Percentiles rank a stretch among this genome's conserved stretches.
Evolutionary conservation across 169 alveolate species (phyloP).

Genomic region (Plasmodium vivax): DNA sequence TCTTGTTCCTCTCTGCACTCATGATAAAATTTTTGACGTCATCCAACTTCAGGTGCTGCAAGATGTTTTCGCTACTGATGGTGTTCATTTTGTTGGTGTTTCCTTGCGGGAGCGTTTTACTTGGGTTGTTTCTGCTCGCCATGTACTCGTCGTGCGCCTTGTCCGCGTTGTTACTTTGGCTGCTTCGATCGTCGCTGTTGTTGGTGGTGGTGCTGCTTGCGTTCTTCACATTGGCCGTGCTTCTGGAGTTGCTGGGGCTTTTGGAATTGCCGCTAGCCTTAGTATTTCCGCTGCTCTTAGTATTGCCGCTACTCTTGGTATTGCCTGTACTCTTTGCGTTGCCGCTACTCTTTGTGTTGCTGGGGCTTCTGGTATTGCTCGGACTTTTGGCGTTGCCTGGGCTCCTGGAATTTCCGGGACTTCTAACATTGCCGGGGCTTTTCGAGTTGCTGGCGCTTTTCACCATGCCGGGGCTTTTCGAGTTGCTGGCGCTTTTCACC

Average conservation of each 20-base stretch:
- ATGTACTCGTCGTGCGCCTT: not conserved
- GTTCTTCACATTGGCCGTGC: not conserved
- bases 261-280: not conserved
- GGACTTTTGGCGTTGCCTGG: not conserved
- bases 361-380: not conserved
- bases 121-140: not conserved
- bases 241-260: not conserved
- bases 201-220: not conserved
- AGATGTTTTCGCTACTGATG: not conserved
- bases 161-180: not conserved
- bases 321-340: not conserved
- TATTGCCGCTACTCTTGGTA: too few relatives aligned
- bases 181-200: not conserved
- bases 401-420: not conserved
- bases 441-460: not conserved
- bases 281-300: too few relatives aligned
- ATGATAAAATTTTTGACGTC: conserved; percentile 53
- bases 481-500: too few relatives aligned
- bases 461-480: too few relatives aligned
- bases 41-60: conserved; percentile 48
- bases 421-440: not conserved
- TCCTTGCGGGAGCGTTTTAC: not conserved
- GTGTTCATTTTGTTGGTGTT: not conserved
- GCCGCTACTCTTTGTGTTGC: not conserved
- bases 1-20: conserved; percentile 44